These are phyloP conservation scores for Lenwebbia sp. DNA, from an alignment of 345 rosid genomes.

Conservation along the genomic window DNA sequence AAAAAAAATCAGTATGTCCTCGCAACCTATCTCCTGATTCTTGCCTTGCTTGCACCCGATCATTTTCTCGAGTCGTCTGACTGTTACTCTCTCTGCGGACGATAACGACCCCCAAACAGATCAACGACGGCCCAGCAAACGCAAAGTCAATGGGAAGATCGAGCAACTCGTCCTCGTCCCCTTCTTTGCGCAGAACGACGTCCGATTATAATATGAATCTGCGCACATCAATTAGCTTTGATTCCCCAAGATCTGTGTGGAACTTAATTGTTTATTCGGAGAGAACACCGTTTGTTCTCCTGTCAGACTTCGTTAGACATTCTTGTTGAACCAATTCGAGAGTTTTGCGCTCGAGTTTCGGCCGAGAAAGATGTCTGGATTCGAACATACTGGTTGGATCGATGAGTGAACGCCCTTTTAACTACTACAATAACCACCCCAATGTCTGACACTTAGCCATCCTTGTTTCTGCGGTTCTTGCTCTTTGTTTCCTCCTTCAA, in stretches of 20 bases:
- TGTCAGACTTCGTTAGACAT: neutral
- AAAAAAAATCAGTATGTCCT: neutral
- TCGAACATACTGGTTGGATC: neutral
- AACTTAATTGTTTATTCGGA: neutral
- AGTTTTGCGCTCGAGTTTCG: neutral
- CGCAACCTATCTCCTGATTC: neutral
- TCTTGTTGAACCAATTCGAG: neutral
- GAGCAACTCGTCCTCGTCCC: neutral
- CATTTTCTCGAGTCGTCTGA: neutral
- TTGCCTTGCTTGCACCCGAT: neutral
- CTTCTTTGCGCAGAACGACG: neutral
- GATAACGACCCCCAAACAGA: neutral
- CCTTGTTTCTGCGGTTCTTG: neutral
- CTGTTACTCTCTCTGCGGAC: neutral
- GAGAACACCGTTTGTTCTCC: neutral
- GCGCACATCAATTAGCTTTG: neutral
- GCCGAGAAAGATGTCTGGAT: neutral
- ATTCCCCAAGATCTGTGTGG: neutral
- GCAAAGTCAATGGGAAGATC: neutral
- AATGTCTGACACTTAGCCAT: neutral
- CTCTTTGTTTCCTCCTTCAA: too few relatives aligned
- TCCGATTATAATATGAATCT: neutral
- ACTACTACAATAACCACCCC: neutral
- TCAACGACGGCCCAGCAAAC: neutral
- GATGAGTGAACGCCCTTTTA: neutral